Percentiles rank a stretch among this genome's conserved stretches.
Evolutionary conservation across 73 alveolate species (phyloP).

Genomic region (Paramecium tetraurelia): DNA sequence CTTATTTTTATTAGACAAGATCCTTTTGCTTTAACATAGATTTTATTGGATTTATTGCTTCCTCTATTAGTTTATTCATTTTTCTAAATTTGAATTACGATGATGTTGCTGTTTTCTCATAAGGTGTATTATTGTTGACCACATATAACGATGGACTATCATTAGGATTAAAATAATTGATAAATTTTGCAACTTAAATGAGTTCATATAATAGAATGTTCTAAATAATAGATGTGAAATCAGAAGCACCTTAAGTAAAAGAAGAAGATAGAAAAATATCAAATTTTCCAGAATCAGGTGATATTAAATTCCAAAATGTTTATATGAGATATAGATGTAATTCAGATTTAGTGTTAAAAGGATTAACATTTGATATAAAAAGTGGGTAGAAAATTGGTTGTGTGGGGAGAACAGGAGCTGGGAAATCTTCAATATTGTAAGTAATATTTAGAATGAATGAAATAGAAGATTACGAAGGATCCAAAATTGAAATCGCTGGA

Average conservation of each 20-base stretch:
- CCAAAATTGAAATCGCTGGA: constrained; percentile 66
- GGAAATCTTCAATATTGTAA: constrained; percentile 88
- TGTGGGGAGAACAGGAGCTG: constrained; percentile 97
- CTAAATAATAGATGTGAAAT: not conserved
- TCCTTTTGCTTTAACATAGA: constrained; percentile 5
- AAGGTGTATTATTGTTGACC: constrained; percentile 3
- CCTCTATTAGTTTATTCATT: constrained; percentile 4
- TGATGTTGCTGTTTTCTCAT: constrained; percentile 31
- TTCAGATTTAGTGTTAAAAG: constrained; percentile 71
- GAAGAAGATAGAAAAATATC: not conserved
- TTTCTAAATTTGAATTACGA: not conserved
- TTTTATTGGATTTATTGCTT: not conserved
- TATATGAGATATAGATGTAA: constrained; percentile 86
- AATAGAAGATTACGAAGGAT: constrained; percentile 41
- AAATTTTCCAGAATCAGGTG: constrained; percentile 77
- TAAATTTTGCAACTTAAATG: not conserved
- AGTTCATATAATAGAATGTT: constrained; percentile 54
- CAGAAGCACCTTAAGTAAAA: constrained; percentile 23
- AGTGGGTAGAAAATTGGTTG: constrained; percentile 88
- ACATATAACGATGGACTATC: not conserved
- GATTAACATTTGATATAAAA: constrained; percentile 73
- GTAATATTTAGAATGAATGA: constrained; percentile 63
- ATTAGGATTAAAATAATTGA: constrained; percentile 11
- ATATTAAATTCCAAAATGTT: constrained; percentile 67
- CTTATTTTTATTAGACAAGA: constrained; percentile 27